Evolutionary conservation across 2,329 filamentous ascomycete species (phyloP), one percentile per base, ranked within the genome.

Genomic region (Teratosphaeria nubilosa): DNA sequence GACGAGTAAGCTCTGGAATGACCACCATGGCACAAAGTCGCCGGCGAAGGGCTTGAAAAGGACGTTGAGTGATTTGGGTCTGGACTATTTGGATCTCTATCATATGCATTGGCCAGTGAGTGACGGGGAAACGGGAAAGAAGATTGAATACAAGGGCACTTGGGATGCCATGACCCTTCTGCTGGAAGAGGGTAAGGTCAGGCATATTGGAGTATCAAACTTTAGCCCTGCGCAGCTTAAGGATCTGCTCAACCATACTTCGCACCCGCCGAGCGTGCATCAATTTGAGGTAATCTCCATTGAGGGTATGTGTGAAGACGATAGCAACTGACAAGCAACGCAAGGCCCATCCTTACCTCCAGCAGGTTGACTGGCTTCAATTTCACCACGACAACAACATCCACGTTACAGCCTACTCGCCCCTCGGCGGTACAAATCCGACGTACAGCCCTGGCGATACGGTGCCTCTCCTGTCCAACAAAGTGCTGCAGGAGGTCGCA

Each of bases 131-230:
- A 60, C 63, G 56, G 59, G 60, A 34, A 56, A 57, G 16, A 64
- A 65, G 20, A 66, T 69, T 61, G 60, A 63, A 52, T 69, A 66
- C 57, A 54, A 62, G 41, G 51, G 80, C 37, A 85, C 83, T 72
- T 91, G 70, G 87, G 83, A 87, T 67, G 82, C 82, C 31, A 84
- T 91, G 78, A 80, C 85, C 69, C 81, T 81, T 51, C 66, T 85
- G 22, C 74, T 83, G 32, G 69, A 73, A 13, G 80, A 82, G 1
- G 86, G 86, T 62, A 82, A 82, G 60, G 84, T 83, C 54, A 80
- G 78, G 63, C 83, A 85, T 58, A 90, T 94, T 64, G 89, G 89
- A 55, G 85, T 94, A 14, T 89, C 86, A 67, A 94, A 92, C 76
- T 92, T 87, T 74, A 76, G 75, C 56, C 78, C 79, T n/a, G 66